Evolutionary conservation across 257 asterid genomes (phyloP), one percentile per base, ranked within the genome.

Genomic region (Nicotiana undulata): DNA sequence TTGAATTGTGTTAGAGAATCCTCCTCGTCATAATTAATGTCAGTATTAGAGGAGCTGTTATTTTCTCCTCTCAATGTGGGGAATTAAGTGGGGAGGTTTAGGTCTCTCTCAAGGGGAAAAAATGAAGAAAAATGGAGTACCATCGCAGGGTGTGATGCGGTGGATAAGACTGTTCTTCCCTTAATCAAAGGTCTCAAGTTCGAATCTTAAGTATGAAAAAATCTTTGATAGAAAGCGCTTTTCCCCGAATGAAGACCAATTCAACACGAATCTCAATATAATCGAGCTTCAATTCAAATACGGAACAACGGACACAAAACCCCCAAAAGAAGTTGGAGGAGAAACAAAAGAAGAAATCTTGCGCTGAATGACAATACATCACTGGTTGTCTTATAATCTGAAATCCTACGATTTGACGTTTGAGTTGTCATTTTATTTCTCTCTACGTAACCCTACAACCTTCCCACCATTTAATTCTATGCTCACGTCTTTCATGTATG

Each of bases 301-400:
- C 28, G 1, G 28, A 26, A 26, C 28, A 26, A 0, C 1, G 28
- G 28, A 26, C 1, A 1, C 1, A 26, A 26, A 26, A 26, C 1
- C 28, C 28, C 1, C 1, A 26, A 26, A 26, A 26, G 2, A 34
- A 58, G 58, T 2, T 40, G 49, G 49, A 40, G 12, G 1, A 28
- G 22, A 24, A 46, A 44, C 1, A 63, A 31, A 34, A 44, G 40
- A 59, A 26, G 53, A 20, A 17, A 28, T 66, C 26, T 18, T 31
- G 80, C 65, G 60, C 68, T 80, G 91, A 91, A 91, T 87, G 94
- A 91, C 95, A 85, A 87, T 90, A 90, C 95, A 85, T 85, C 86
- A 87, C 88, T 90, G 93, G 82, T 84, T 86, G 91, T 93, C 93
- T 87, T 87, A 89, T 90, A 93, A 90, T 90, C 88, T 88, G 90